Conservation (phyloP, 2,329 filamentous ascomycete genomes). For the Colletotrichum liriopes region DNA sequence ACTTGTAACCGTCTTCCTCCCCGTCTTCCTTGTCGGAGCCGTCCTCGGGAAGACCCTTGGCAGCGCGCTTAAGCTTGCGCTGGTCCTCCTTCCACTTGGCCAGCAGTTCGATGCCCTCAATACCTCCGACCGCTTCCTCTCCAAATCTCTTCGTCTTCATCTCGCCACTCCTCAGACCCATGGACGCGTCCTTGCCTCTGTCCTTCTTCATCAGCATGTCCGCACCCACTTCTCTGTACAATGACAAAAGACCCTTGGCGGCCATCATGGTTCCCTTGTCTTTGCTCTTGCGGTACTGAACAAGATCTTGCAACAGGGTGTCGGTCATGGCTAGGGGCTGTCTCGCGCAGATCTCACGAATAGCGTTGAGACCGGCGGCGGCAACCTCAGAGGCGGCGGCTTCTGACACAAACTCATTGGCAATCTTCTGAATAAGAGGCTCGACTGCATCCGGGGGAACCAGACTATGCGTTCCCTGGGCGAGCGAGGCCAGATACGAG, state of each 20-base stretch:
- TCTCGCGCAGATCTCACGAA: conserved; percentile 92
- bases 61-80: conserved; percentile 79
- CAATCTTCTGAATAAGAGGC: conserved; percentile 93
- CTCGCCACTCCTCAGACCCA: conserved; percentile 84
- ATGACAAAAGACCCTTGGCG: conserved; percentile 88
- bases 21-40: conserved; percentile 74
- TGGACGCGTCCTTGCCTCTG: conserved; percentile 90
- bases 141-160: conserved; percentile 85
- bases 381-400: conserved; percentile 92
- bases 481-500: conserved; percentile 91
- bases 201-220: conserved; percentile 92
- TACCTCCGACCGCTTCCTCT: conserved; percentile 83
- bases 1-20: conserved; percentile 72
- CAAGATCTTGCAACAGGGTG: conserved; percentile 93
- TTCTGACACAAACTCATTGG: conserved; percentile 98
- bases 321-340: conserved; percentile 98
- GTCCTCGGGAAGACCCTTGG: conserved; percentile 77
- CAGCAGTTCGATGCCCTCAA: conserved; percentile 92
- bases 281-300: conserved; percentile 96
- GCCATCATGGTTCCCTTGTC: conserved; percentile 99
- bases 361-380: conserved; percentile 92
- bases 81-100: conserved; percentile 96
- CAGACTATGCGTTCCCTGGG: conserved; percentile 90
- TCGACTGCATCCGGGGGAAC: conserved; percentile 95
- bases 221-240: conserved; percentile 93